Evolutionary conservation across 2,329 filamentous ascomycete genomes (phyloP), one percentile per base, ranked within the genome.

Genomic region (Beauveria bassiana): DNA sequence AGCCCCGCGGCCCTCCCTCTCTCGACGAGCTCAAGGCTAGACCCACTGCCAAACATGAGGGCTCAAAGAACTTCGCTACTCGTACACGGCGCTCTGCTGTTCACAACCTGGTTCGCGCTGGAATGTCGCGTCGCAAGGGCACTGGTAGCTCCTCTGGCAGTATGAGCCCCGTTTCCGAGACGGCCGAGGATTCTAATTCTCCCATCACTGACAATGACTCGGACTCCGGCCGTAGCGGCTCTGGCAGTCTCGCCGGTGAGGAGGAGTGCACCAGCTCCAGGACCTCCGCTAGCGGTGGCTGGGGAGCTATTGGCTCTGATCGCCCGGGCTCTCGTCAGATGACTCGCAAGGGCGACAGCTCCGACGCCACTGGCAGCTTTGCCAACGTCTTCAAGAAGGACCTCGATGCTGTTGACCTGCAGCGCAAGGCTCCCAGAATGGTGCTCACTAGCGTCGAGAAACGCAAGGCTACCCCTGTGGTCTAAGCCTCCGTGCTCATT

Each of bases 21-120:
- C 82, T 98, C 56, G 95, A 99, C 67, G 95, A 99, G 77, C 86
- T 99, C 63, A 85, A 88, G 70, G 83, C 88, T 22, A 95, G 93
- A 77, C 95, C 95, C 1, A 98, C 93, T 9, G 87, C 91, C 67
- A 96, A 92, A 78, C 86, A 93, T 65, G 93, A 98, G 74, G 95
- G 93, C 26, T 97, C 93, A 86, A 88, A 97, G 85, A 99, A 99
- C 79, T 99, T 99, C 76, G 89, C 90, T 12, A 87, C 92, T 61
- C 92, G 95, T 64, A 93, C 96, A 70, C 91, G 95, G 63, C 91
- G 93, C 66, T 92, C 90, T 68, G 95, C 95, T 28, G 87, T 99
- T 50, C 87, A 93, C 78, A 97, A 92, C 72, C 84, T 99, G 55
- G 90, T 97, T 64, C 90, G 90, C 66, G 93, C 93, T 59, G 93